Evolutionary conservation across 352 stramenopile genomes (phyloP).

Genomic region (Pilasporangium apinafurcum): DNA sequence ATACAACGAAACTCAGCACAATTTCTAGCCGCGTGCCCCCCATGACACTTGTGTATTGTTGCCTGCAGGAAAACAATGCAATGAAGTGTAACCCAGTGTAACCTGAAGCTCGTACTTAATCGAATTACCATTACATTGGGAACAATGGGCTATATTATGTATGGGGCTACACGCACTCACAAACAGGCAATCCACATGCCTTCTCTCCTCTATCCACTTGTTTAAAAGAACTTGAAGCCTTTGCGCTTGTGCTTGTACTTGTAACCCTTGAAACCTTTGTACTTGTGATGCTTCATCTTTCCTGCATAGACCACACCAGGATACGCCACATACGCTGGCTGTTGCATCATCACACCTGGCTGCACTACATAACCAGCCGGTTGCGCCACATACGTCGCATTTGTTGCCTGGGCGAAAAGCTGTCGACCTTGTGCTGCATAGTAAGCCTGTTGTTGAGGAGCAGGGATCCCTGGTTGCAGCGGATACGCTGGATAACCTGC

Average conservation of each 20-base stretch:
- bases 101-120: no score
- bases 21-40: slow-evolving; percentile 69
- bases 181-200: neutral
- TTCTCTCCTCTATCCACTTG: neutral
- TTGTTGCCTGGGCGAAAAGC: slow-evolving; percentile 62
- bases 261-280: slow-evolving; percentile 40
- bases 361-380: slow-evolving; percentile 21
- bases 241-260: slow-evolving; percentile 59
- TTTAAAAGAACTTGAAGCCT: slow-evolving; percentile 47
- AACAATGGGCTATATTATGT: slow-evolving; percentile 1
- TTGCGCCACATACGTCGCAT: slow-evolving; percentile 16
- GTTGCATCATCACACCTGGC: slow-evolving; percentile 12
- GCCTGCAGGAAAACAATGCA: no score
- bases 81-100: no score
- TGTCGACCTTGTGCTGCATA: slow-evolving; percentile 62
- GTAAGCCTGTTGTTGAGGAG: slow-evolving; percentile 49
- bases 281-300: slow-evolving; percentile 43
- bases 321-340: slow-evolving; percentile 54
- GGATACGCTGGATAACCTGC: slow-evolving; percentile 26
- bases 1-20: slow-evolving; percentile 68
- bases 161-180: neutral
- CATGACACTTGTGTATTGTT: no score
- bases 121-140: no score
- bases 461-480: no score
- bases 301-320: slow-evolving; percentile 51